Evolutionary conservation across 108 stramenopile species (phyloP).

Genomic region (Nannochloropsis granulata): DNA sequence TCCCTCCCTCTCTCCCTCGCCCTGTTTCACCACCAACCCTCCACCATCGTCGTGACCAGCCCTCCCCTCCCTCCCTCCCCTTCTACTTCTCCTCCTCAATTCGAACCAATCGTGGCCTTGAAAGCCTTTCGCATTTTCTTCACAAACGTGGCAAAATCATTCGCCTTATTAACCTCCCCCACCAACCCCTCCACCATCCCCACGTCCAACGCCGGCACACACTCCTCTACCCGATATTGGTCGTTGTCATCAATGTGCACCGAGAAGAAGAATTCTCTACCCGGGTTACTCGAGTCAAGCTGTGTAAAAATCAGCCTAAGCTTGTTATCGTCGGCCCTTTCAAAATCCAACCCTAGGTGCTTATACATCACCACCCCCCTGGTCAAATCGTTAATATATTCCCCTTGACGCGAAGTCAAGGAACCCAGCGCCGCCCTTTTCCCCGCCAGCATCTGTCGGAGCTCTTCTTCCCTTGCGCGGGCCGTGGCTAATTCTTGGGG

Average conservation of each 20-base stretch:
- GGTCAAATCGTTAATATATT: conserved; percentile 37
- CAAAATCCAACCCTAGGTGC: conserved; percentile 44
- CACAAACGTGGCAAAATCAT: conserved; percentile 7
- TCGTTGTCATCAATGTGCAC: conserved; percentile 37
- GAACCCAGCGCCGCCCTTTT: background rate
- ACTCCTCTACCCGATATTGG: conserved; percentile 34
- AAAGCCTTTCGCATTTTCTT: background rate
- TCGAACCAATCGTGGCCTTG: background rate
- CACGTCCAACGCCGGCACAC: conserved; percentile 32
- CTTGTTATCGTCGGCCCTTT: conserved; percentile 24
- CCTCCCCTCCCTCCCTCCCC: background rate
- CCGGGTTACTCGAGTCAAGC: conserved; percentile 35
- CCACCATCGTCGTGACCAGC: no score
- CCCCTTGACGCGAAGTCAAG: background rate
- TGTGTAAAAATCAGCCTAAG: conserved; percentile 39
- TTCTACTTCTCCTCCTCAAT: background rate
- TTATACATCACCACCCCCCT: conserved; percentile 46
- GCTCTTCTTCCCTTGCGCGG: background rate
- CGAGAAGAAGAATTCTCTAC: conserved; percentile 38
- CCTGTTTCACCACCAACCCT: no score
- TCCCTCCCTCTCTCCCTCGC: no score
- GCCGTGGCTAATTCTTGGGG: background rate
- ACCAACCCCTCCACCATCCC: background rate
- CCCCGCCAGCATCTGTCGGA: background rate
- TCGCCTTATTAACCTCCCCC: background rate